A percentile compares a stretch with the other conserved stretches of the same genome.
Conservation (phyloP, 495 filamentous ascomycete genomes). For the Letharia columbiana region DNA sequence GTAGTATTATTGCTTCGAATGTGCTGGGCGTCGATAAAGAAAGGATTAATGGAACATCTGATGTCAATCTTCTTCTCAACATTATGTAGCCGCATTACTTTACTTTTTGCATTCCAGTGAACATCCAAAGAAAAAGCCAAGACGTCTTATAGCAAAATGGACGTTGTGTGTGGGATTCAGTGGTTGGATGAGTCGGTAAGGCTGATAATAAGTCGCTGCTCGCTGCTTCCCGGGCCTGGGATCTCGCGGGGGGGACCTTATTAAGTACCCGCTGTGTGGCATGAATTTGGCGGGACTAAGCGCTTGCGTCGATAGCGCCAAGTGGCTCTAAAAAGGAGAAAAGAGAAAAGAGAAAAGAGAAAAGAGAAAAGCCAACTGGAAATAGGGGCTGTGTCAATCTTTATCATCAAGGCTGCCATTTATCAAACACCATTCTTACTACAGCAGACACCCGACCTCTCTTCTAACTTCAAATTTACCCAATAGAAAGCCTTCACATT, state of each 20-base stretch:
- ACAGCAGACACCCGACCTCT: no score
- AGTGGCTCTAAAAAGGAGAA: background rate
- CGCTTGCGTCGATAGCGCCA: slow-evolving; percentile 4
- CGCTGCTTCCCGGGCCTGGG: slow-evolving; percentile 5
- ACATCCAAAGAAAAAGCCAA: background rate
- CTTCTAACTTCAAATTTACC: background rate
- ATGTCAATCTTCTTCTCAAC: background rate
- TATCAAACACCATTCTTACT: background rate
- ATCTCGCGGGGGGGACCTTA: slow-evolving; percentile 1
- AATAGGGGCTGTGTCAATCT: slow-evolving; percentile 3
- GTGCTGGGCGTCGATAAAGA: background rate
- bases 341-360: no score
- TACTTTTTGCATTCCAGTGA: background rate
- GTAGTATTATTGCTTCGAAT: background rate
- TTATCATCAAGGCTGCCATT: background rate
- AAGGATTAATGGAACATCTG: background rate
- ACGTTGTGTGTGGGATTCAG: background rate
- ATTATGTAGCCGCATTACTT: background rate
- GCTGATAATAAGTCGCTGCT: slow-evolving; percentile 12
- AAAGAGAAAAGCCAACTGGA: no score
- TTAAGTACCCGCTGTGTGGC: slow-evolving; percentile 6
- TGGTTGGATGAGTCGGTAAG: background rate
- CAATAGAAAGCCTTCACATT: background rate
- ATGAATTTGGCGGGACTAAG: background rate
- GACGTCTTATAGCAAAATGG: background rate